Evolutionary conservation across 148 eudicot species (phyloP), one percentile per base, ranked within the genome.

Genomic region (Camellia sinensis): DNA sequence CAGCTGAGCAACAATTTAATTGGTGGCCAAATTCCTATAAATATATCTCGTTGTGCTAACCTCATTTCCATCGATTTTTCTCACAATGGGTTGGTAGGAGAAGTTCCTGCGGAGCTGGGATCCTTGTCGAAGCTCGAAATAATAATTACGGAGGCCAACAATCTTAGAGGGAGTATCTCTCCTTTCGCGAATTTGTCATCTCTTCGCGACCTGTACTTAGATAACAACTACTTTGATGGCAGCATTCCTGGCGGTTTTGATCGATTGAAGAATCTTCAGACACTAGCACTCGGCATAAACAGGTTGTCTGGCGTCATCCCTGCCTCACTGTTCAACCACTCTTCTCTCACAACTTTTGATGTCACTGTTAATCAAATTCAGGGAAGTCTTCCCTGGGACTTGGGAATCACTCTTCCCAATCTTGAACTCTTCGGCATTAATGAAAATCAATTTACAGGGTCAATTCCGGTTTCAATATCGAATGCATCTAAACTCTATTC

Each of bases 371-470:
- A 73, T 12, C 44, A 37, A 54, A 22, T 73, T 9, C 48, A 37
- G 29, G 77, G 77, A 1, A 74, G 21, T 15, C 77, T 74, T 56
- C 50, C 77, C 1, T 74, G 64, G 77, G 63, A 74, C 19, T 37
- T 74, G 18, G 77, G 77, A 8, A 13, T 19, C 18, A 73, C 63
- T 52, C 62, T 54, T n/a, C 44, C 76, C 11, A 73, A 73, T 53
- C 12, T 73, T 6, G 19, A 57, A 14, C 40, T 40, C 21, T 6
- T 74, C 44, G 8, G 17, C n/a, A 15, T 57, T 74, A 65, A 48
- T 37, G 45, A 13, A 15, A 74, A 74, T 65, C 62, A 29, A 37
- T 54, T 74, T 57, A 15, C 77, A 6, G 74, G 74, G 2, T 18
- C 37, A 29, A 71, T 71, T 46, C 74, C 74, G 18, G 74, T 71